phyloP scores from a whole-genome alignment of 331 rosid species.

The Acacia concinna region DNA sequence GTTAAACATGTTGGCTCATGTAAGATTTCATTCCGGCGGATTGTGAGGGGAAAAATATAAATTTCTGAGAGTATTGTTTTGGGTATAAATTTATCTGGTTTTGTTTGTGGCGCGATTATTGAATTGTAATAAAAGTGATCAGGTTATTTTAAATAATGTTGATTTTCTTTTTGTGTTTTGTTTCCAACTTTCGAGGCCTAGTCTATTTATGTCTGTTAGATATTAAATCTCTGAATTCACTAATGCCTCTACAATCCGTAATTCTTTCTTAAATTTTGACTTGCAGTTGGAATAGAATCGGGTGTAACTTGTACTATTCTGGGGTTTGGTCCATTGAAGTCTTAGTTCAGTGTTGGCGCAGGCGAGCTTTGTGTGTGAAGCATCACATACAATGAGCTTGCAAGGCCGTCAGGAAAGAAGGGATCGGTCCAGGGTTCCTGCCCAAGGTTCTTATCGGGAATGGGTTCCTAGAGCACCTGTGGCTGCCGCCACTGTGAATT shows the following conservation, averaged over 20 bases:
- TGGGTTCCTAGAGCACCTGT: slow-evolving; percentile 65
- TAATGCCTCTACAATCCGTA: neutral
- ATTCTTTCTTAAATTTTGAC: neutral
- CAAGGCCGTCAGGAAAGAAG: slow-evolving; percentile 49
- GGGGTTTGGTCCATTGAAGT: neutral
- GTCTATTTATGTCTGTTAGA: neutral
- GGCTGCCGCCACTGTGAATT: neutral
- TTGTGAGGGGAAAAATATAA: neutral
- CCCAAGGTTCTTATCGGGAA: slow-evolving; percentile 50
- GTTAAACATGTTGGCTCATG: neutral
- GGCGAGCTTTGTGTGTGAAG: slow-evolving; percentile 24
- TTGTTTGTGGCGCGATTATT: neutral
- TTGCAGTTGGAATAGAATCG: slow-evolving; percentile 5
- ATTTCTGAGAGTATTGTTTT: neutral
- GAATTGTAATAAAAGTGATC: neutral
- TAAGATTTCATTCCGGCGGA: neutral
- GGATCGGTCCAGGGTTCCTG: slow-evolving; percentile 51
- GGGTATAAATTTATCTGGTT: neutral
- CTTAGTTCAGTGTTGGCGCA: slow-evolving; percentile 30
- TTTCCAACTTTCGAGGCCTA: neutral
- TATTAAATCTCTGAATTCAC: neutral
- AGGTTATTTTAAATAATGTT: neutral
- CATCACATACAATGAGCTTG: slow-evolving; percentile 54
- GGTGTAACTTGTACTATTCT: neutral
- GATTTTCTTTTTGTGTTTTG: neutral